Evolutionary conservation across 1,284 basidiomycete genomes (phyloP).

Genomic region (Fistulina hepatica): DNA sequence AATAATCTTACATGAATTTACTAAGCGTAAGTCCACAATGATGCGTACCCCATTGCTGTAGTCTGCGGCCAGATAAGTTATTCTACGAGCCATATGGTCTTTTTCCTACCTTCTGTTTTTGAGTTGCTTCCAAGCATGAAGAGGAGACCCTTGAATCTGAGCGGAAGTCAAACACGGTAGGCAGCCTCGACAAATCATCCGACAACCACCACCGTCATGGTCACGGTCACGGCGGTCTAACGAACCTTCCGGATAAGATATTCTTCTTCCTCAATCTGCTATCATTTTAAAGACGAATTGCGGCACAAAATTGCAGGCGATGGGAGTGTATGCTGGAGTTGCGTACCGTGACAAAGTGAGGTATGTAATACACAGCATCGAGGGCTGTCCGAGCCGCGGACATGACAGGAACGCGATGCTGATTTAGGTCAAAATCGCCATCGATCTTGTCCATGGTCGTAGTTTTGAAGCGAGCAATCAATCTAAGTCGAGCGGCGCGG

Average conservation of each 20-base stretch:
- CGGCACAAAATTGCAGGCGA: slow-evolving; percentile 4
- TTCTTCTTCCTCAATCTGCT: slow-evolving; percentile 57
- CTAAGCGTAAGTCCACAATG: slow-evolving; percentile 1
- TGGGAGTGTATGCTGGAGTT: background rate
- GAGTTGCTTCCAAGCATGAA: slow-evolving; percentile 77
- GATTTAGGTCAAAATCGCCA: too few species aligned
- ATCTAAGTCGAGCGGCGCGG: too few species aligned
- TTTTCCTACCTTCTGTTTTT: slow-evolving; percentile 58
- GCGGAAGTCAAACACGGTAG: slow-evolving; percentile 9
- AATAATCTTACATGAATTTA: slow-evolving; percentile 4
- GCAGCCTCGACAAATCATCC: background rate
- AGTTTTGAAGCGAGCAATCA: too few species aligned
- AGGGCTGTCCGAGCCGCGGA: too few species aligned
- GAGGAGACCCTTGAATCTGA: slow-evolving; percentile 68
- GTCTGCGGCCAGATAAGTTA: slow-evolving; percentile 27
- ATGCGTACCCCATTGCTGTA: slow-evolving; percentile 67
- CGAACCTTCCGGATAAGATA: slow-evolving; percentile 67
- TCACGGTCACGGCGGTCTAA: background rate
- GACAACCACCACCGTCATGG: background rate
- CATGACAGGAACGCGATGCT: too few species aligned
- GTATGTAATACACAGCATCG: slow-evolving; percentile 63
- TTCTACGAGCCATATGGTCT: background rate
- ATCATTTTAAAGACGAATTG: too few species aligned
- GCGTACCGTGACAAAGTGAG: slow-evolving; percentile 61
- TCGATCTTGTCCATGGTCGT: too few species aligned